Evolutionary conservation across 805 yeast species (phyloP).

Genomic region (Barnettozyma sp.): DNA sequence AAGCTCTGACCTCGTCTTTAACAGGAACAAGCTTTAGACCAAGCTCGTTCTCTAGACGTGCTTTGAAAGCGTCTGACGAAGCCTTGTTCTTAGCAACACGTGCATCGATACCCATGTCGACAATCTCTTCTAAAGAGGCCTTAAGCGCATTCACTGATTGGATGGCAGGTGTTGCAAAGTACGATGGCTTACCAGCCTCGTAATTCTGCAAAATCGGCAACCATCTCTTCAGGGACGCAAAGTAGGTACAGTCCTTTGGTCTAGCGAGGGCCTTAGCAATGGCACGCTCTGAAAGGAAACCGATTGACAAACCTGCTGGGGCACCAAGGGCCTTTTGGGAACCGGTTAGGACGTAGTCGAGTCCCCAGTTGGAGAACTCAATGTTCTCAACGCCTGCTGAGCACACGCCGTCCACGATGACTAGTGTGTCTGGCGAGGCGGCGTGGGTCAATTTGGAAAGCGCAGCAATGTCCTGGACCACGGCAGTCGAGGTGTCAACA

Average conservation of each 20-base stretch:
- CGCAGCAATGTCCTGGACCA: slow-evolving; percentile 60
- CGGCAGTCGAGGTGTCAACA: slow-evolving; percentile 97
- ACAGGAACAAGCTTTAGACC: slow-evolving; percentile 67
- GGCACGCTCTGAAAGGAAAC: slow-evolving; percentile 71
- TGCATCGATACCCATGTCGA: slow-evolving; percentile 45
- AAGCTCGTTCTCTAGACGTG: slow-evolving; percentile 38
- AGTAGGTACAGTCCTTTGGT: slow-evolving; percentile 41
- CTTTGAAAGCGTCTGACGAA: slow-evolving; percentile 62
- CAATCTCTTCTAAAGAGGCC: slow-evolving; percentile 66
- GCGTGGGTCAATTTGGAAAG: slow-evolving; percentile 55
- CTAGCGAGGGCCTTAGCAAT: slow-evolving; percentile 48
- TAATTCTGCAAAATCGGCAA: slow-evolving; percentile 80
- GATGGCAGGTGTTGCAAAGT: slow-evolving; percentile 96
- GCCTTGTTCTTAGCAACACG: slow-evolving; percentile 58
- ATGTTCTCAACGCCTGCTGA: slow-evolving; percentile 85
- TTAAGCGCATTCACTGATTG: slow-evolving; percentile 78
- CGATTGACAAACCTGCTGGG: slow-evolving; percentile 85
- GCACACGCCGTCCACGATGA: slow-evolving; percentile 92
- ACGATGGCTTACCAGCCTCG: slow-evolving; percentile 73
- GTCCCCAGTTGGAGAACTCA: slow-evolving; percentile 82
- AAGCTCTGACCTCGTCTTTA: slow-evolving; percentile 58
- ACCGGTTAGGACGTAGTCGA: slow-evolving; percentile 84
- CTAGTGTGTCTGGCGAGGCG: slow-evolving; percentile 70
- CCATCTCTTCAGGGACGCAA: slow-evolving; percentile 78
- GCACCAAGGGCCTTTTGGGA: slow-evolving; percentile 95